Percentiles rank a stretch among this genome's conserved stretches.
These are phyloP conservation scores for Malassezia sp. DNA, from an alignment of 1,284 basidiomycete species.

Conservation along the genomic window DNA sequence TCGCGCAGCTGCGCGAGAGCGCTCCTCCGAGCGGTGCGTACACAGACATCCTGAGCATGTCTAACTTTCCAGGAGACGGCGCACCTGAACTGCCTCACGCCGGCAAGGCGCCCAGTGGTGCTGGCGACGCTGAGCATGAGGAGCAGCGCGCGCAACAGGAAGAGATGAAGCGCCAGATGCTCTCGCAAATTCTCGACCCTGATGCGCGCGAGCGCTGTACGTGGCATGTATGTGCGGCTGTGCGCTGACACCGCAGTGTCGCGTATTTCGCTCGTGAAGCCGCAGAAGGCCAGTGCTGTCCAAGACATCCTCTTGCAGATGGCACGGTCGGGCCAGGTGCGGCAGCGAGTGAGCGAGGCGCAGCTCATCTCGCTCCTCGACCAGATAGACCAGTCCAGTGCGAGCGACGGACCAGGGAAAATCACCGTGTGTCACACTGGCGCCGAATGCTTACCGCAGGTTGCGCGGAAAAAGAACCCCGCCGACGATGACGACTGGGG, in stretches of 20 bases:
- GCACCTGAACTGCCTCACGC: no score
- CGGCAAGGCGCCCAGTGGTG: conserved; percentile 3
- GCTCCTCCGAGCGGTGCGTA: conserved; percentile 1
- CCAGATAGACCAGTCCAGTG: conserved; percentile 57
- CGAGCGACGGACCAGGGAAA: conserved; percentile 22
- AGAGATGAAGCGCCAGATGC: conserved; percentile 55
- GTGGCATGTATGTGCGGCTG: conserved; percentile 45
- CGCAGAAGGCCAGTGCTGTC: conserved; percentile 72
- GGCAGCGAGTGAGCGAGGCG: conserved; percentile 70
- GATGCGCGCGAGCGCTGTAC: conserved; percentile 80
- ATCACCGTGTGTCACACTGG: conserved; percentile 32
- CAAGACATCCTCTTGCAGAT: conserved; percentile 74
- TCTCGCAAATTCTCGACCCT: conserved; percentile 75
- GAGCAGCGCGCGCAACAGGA: conserved; percentile 46
- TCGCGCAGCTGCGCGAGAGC: conserved; percentile 34
- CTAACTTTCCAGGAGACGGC: no score
- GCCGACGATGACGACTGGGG: conserved; percentile 16
- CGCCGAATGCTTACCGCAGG: background rate
- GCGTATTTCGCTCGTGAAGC: conserved; percentile 82
- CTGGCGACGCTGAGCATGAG: conserved; percentile 45
- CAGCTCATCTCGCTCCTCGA: conserved; percentile 84
- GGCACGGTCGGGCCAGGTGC: conserved; percentile 83
- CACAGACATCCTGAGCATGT: background rate
- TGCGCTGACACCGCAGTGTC: conserved; percentile 55
- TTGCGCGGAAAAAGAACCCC: conserved; percentile 11